Evolutionary conservation across 306 rosid species (phyloP).

Genomic region (Castanospermum australe): DNA sequence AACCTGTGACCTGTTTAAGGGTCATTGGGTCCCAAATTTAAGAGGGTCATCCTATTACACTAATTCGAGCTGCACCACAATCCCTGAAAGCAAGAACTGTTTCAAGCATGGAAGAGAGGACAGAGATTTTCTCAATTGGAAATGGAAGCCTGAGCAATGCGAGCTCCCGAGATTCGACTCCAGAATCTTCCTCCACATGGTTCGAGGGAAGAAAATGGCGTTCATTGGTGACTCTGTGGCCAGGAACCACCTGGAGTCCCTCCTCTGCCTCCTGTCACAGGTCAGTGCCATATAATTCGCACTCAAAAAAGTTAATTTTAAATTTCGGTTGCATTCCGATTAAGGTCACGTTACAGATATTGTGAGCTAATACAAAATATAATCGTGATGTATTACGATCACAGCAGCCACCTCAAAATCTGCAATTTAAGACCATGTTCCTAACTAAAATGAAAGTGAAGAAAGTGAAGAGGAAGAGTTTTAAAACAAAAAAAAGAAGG

Average conservation of each 20-base stretch:
- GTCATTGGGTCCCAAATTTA: constrained; percentile 56
- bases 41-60: constrained; percentile 52
- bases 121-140: constrained; percentile 76
- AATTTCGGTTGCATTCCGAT: no score
- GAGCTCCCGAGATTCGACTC: constrained; percentile 65
- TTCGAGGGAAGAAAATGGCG: constrained; percentile 73
- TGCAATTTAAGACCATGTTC: no score
- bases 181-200: constrained; percentile 47
- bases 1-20: constrained; percentile 65
- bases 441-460: no score
- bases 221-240: constrained; percentile 92
- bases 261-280: constrained; percentile 81
- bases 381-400: no score
- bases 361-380: no score
- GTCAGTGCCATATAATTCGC: constrained; percentile 37
- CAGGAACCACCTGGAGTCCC: constrained; percentile 83
- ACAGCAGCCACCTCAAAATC: no score
- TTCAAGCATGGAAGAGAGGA: constrained; percentile 75
- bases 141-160: constrained; percentile 80
- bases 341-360: no score
- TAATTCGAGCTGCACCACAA: constrained; percentile 67
- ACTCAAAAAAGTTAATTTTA: no score
- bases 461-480: background rate
- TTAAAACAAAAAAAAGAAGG: background rate
- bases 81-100: constrained; percentile 82